phyloP scores from a whole-genome alignment of 192 early-diverging fungal genomes.

The Backusella sp. region DNA sequence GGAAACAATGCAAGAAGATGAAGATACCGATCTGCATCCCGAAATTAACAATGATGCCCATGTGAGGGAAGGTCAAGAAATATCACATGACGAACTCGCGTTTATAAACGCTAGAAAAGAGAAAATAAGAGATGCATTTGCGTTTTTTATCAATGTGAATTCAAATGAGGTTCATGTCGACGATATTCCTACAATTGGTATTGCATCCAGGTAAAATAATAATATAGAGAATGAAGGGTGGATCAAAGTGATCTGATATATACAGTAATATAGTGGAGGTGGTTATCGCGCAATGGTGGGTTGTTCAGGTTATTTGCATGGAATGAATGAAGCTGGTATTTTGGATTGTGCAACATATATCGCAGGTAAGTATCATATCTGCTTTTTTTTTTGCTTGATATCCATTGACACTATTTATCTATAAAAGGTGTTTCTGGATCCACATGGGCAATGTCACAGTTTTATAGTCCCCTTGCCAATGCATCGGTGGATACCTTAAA shows the following conservation, averaged over 20 bases:
- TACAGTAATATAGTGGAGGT: conserved; percentile 53
- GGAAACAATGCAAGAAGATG: not conserved
- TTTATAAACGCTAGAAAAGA: conserved; percentile 47
- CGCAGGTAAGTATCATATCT: conserved; percentile 43
- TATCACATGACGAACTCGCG: conserved; percentile 45
- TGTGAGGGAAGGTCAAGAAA: conserved; percentile 35
- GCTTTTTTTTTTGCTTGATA: not conserved
- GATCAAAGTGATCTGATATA: not conserved
- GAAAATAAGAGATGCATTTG: conserved; percentile 60
- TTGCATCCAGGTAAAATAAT: conserved; percentile 55
- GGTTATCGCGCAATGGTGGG: conserved; percentile 81
- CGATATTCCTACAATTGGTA: conserved; percentile 69
- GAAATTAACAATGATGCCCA: conserved; percentile 9
- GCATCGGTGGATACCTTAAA: conserved; percentile 35
- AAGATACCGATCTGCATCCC: not conserved
- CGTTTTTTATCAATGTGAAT: conserved; percentile 72
- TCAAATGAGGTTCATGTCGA: conserved; percentile 54
- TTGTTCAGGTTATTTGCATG: conserved; percentile 63
- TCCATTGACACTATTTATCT: conserved; percentile 20
- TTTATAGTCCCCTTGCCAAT: conserved; percentile 41
- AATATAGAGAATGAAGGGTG: not conserved
- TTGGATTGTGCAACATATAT: conserved; percentile 71
- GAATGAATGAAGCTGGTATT: conserved; percentile 60
- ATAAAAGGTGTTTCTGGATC: conserved; percentile 47
- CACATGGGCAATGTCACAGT: conserved; percentile 58